These are phyloP conservation scores for Parmelia sp. DNA, from an alignment of 495 filamentous ascomycete species.

Conservation along the genomic window DNA sequence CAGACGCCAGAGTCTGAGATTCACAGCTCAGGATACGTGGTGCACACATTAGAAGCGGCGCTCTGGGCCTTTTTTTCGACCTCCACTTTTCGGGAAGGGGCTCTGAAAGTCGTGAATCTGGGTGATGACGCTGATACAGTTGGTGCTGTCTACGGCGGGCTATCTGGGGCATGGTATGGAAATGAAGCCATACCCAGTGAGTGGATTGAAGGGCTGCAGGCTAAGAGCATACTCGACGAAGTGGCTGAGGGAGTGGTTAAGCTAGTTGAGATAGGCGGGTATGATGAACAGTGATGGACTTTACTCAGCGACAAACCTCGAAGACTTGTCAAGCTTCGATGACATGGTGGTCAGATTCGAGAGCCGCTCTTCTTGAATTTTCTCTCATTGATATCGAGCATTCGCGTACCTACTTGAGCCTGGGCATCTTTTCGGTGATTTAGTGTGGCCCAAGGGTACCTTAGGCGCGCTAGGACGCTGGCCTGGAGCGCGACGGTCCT, in stretches of 20 bases:
- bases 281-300: not conserved
- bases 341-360: not conserved
- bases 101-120: conserved; percentile 41
- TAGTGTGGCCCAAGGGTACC: too few relatives aligned
- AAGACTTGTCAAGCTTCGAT: not conserved
- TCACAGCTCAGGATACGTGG: conserved; percentile 39
- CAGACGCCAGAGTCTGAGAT: conserved; percentile 25
- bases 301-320: not conserved
- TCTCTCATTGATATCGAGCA: not conserved
- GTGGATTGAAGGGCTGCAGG: conserved; percentile 35
- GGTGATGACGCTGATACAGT: conserved; percentile 48
- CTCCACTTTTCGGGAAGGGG: conserved; percentile 37
- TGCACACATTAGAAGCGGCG: conserved; percentile 42
- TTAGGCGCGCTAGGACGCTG: too few relatives aligned
- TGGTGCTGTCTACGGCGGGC: conserved; percentile 44
- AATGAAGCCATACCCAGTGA: conserved; percentile 31
- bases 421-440: not conserved
- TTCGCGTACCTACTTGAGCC: not conserved
- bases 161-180: conserved; percentile 44
- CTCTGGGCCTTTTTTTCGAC: conserved; percentile 44
- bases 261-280: not conserved
- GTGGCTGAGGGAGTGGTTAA: conserved; percentile 16
- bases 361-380: not conserved
- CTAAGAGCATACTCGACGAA: conserved; percentile 15
- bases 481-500: too few relatives aligned